Evolutionary conservation across 768 basidiomycete genomes (phyloP).

Genomic region (Panellus pusillus): DNA sequence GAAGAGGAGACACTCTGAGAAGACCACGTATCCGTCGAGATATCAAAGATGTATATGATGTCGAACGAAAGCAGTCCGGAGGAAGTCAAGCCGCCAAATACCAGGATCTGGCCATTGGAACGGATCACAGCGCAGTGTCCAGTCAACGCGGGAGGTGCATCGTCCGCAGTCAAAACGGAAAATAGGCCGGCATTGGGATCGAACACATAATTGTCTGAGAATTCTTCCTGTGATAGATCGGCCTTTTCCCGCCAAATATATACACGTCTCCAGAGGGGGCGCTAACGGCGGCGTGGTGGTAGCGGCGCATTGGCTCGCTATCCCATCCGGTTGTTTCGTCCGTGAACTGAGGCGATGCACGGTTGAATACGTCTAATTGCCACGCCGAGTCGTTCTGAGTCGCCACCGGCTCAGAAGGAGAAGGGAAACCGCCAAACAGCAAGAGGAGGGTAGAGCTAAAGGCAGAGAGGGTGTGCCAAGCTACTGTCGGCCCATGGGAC

Average conservation of each 20-base stretch:
- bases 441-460: slow-evolving; percentile 55
- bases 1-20: slow-evolving; percentile 36
- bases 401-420: slow-evolving; percentile 51
- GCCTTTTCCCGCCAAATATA: slow-evolving; percentile 79
- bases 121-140: slow-evolving; percentile 76
- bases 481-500: slow-evolving; percentile 59
- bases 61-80: slow-evolving; percentile 53
- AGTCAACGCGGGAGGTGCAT: slow-evolving; percentile 65
- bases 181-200: slow-evolving; percentile 52
- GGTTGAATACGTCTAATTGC: slow-evolving; percentile 47
- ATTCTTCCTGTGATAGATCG: slow-evolving; percentile 71
- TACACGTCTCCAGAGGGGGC: slow-evolving; percentile 52
- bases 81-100: slow-evolving; percentile 71
- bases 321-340: slow-evolving; percentile 54
- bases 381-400: slow-evolving; percentile 65
- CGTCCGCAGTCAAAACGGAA: slow-evolving; percentile 49
- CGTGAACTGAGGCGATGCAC: slow-evolving; percentile 43
- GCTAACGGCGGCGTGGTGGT: slow-evolving; percentile 68
- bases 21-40: slow-evolving; percentile 54
- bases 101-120: slow-evolving; percentile 63
- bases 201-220: slow-evolving; percentile 68
- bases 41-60: slow-evolving; percentile 65
- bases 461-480: slow-evolving; percentile 80
- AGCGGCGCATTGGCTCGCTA: slow-evolving; percentile 68
- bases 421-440: slow-evolving; percentile 77